Evolutionary conservation across 345 rosid genomes (phyloP).

Genomic region (Mangifera indica): DNA sequence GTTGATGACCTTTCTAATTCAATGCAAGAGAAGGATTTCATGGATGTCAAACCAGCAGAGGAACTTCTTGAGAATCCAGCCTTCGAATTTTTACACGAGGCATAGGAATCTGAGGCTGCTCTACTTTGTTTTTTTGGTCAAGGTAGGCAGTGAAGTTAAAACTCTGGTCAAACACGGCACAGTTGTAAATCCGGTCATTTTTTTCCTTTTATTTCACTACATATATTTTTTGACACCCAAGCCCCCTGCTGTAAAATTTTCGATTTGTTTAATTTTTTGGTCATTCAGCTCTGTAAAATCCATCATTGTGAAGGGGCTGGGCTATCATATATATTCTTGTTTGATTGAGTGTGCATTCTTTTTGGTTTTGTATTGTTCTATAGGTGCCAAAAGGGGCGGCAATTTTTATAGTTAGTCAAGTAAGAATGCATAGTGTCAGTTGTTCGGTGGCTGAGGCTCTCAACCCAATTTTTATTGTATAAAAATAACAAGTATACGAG

Average conservation of each 20-base stretch:
- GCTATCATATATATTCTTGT: conserved; percentile 5
- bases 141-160: conserved; percentile 23
- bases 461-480: conserved; percentile 39
- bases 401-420: conserved; percentile 21
- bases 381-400: conserved; percentile 24
- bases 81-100: conserved; percentile 79
- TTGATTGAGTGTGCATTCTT: conserved; percentile 19
- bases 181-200: conserved; percentile 34
- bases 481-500: conserved; percentile 21
- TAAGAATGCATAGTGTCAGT: conserved; percentile 12
- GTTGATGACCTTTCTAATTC: conserved; percentile 81
- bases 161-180: conserved; percentile 6
- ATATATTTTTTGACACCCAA: conserved; percentile 10
- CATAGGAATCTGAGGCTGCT: conserved; percentile 31
- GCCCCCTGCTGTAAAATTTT: conserved; percentile 33
- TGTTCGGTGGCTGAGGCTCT: conserved; percentile 36
- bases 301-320: conserved; percentile 28
- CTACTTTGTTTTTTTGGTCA: conserved; percentile 13
- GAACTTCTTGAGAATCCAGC: conserved; percentile 75
- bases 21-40: conserved; percentile 83
- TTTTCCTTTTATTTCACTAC: conserved; percentile 2
- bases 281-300: conserved; percentile 36
- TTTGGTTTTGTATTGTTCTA: conserved; percentile 9
- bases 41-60: conserved; percentile 72
- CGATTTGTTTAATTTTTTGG: conserved; percentile 39